Evolutionary conservation across 2,329 filamentous ascomycete species (phyloP), one percentile per base, ranked within the genome.

Genomic region (Rosellinia necatrix): DNA sequence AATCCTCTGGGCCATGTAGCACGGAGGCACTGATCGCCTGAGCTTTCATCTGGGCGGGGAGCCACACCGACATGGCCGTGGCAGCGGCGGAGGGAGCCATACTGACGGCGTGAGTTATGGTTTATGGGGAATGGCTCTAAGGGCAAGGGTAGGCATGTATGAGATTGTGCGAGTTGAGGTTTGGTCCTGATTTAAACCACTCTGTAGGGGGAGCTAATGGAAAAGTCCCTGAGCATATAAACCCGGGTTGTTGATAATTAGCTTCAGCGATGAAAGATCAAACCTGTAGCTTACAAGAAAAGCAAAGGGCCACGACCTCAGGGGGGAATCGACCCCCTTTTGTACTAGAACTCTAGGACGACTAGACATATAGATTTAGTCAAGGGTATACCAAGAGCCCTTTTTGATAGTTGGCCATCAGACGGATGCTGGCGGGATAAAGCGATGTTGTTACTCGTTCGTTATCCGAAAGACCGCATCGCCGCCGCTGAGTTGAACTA

Each of bases 1-100:
- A 70, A 70, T 85, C 81, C 51, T 75, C 74, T 50, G 81, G 78
- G 4, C 81, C 82, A 76, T 85, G 79, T 67, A 85, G 72, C 56
- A 84, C 81, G 51, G 80, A 83, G 44, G 81, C 81, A 68, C 70
- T 77, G 68, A 83, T 47, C 9, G 10, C 75, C 44, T 73, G 73
- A 53, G 74, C 62, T 68, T 80, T 79, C 19, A 72, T 71, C 63
- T 71, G 69, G 57, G 71, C 69, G 69, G 76, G 73, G 70, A 76
- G 68, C 64, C 77, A 76, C 74, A 74, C 74, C 69, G 76, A 72
- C 61, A 71, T 67, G 57, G 68, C 70, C 65, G 78, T 76, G 66
- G 70, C 68, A 61, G 74, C 76, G 64, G 79, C 79, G 64, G 76
- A 77, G 68, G 80, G 79, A 65, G 78, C 78, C 80, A 82, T 82